A percentile compares a stretch with the other conserved stretches of the same genome.
phyloP scores from a whole-genome alignment of 106 monocot genomes.

The Dendrobium catenatum region DNA sequence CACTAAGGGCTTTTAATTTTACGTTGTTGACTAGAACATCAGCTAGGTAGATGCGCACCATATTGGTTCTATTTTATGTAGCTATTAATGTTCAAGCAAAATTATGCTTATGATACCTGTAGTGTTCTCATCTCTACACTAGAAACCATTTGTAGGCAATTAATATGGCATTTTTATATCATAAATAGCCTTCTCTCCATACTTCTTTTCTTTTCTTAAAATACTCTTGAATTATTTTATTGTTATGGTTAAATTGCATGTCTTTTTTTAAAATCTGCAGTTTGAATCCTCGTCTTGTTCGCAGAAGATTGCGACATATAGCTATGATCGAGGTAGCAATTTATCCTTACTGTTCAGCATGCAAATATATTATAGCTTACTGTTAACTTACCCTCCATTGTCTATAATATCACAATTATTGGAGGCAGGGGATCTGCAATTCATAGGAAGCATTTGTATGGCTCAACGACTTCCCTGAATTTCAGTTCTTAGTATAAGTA shows the following conservation, averaged over 20 bases:
- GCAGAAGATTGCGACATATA: conserved; percentile 79
- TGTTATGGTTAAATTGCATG: neutral
- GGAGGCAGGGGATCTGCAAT: conserved; percentile 55
- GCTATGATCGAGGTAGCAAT: conserved; percentile 59
- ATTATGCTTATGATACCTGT: neutral
- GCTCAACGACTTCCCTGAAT: conserved; percentile 73
- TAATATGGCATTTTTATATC: too few species aligned
- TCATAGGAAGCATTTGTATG: conserved; percentile 78
- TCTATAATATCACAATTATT: conserved; percentile 7
- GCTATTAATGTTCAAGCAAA: neutral
- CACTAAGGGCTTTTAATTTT: neutral
- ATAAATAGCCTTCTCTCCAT: too few species aligned
- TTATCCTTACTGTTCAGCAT: neutral
- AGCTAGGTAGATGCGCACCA: neutral
- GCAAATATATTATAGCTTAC: neutral
- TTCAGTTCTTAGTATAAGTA: conserved; percentile 57
- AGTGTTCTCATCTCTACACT: neutral
- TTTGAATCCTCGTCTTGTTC: conserved; percentile 79
- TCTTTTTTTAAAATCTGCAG: conserved; percentile 26
- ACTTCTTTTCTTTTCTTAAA: too few species aligned
- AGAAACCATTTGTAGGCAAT: neutral
- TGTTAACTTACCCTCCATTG: neutral
- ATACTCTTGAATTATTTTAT: too few species aligned
- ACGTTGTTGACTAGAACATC: neutral
- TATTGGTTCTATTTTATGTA: neutral